Conservation (phyloP, 177 flowering plant species). For the Vitis hybrid region DNA sequence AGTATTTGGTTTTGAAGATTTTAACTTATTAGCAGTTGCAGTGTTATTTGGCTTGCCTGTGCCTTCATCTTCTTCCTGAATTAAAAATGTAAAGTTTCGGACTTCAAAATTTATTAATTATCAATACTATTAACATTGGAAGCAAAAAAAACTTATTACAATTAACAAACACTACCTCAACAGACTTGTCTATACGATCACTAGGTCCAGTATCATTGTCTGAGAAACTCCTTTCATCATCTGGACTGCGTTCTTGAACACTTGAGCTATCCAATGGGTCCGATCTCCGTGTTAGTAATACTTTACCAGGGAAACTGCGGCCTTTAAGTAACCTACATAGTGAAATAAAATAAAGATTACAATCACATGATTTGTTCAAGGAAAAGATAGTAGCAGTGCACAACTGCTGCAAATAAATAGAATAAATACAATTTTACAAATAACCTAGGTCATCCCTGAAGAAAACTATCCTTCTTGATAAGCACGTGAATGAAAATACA, state of each 20-base stretch:
- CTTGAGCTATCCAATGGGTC: conserved; percentile 49
- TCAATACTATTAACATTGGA: background rate
- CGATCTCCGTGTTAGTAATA: conserved; percentile 67
- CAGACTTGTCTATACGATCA: conserved; percentile 35
- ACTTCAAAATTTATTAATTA: background rate
- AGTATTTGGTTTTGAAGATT: conserved; percentile 32
- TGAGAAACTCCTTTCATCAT: conserved; percentile 48
- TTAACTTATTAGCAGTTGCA: conserved; percentile 33
- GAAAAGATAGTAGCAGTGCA: background rate
- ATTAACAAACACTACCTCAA: conserved; percentile 44
- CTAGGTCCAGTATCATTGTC: conserved; percentile 52
- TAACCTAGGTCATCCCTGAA: background rate
- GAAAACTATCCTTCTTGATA: background rate
- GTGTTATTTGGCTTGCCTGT: conserved; percentile 29
- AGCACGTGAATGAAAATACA: background rate
- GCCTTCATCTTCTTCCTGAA: conserved; percentile 55
- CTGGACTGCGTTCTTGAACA: conserved; percentile 38
- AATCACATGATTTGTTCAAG: background rate
- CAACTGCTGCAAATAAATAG: too few relatives aligned
- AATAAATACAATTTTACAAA: background rate
- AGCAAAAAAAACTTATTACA: background rate
- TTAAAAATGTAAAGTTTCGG: background rate
- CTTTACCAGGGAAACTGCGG: conserved; percentile 93
- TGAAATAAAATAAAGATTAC: background rate
- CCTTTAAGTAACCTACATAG: conserved; percentile 79